These are phyloP conservation scores for Aethionema arabicum DNA, from an alignment of 345 rosid species.

Conservation along the genomic window DNA sequence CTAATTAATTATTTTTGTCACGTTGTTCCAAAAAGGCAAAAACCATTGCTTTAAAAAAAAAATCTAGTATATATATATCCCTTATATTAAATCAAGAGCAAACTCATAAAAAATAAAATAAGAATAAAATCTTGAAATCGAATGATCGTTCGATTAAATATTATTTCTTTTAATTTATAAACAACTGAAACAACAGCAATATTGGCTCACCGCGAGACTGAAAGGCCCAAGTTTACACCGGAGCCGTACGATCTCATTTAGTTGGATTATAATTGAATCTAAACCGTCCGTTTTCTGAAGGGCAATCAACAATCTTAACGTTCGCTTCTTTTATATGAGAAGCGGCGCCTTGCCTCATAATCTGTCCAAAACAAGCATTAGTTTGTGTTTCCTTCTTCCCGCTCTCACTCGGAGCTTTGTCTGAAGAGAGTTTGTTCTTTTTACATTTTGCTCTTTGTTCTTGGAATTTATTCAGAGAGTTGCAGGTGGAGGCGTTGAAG, in stretches of 20 bases:
- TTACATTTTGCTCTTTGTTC: neutral
- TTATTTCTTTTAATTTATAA: neutral
- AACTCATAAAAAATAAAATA: neutral
- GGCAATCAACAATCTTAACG: neutral
- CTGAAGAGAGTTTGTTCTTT: neutral
- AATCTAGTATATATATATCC: neutral
- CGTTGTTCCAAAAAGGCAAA: slow-evolving; percentile 1
- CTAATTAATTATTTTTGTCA: neutral
- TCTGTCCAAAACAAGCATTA: too few relatives aligned
- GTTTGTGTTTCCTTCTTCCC: neutral
- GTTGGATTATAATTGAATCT: slow-evolving; percentile 5
- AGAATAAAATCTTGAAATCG: slow-evolving; percentile 13
- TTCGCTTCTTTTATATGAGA: too few relatives aligned
- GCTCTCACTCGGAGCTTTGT: neutral
- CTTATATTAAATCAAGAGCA: neutral
- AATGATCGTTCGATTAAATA: slow-evolving; percentile 28
- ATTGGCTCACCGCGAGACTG: neutral
- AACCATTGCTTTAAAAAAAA: neutral
- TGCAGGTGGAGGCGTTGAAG: neutral
- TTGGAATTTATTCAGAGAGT: neutral
- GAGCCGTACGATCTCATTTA: neutral
- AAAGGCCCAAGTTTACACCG: neutral
- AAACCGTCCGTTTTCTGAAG: neutral
- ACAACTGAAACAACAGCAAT: neutral
- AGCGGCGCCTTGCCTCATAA: too few relatives aligned